Percentiles rank a stretch among this genome's conserved stretches.
These are phyloP conservation scores for Aphanomyces cochlioides DNA, from an alignment of 352 stramenopile genomes.

Conservation along the genomic window DNA sequence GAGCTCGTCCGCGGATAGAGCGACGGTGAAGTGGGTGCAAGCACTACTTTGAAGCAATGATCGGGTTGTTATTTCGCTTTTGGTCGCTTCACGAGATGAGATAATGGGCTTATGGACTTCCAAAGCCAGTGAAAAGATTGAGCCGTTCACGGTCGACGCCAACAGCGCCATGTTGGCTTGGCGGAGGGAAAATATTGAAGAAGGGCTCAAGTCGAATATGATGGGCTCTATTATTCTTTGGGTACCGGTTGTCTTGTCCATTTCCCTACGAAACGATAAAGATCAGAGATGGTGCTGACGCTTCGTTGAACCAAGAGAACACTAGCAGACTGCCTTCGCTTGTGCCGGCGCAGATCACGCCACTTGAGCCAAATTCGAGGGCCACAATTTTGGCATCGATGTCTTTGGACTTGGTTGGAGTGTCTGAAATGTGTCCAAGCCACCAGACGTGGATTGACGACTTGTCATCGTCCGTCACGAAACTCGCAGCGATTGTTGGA, in stretches of 20 bases:
- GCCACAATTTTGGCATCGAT: constrained; percentile 4
- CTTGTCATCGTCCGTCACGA: background rate
- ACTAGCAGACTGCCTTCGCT: background rate
- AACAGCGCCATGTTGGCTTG: background rate
- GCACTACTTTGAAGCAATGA: too few species aligned
- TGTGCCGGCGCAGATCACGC: constrained; percentile 12
- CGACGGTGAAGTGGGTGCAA: constrained; percentile 17
- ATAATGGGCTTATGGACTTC: background rate
- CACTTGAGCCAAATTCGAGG: background rate
- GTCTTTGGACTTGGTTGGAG: background rate
- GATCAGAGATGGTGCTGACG: background rate
- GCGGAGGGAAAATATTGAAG: constrained; percentile 4
- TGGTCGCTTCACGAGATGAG: too few species aligned
- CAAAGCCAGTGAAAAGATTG: background rate
- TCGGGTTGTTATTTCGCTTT: too few species aligned
- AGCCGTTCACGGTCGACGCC: background rate
- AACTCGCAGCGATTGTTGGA: too few species aligned
- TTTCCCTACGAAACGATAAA: too few species aligned
- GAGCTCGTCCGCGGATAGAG: constrained; percentile 23
- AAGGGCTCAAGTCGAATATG: constrained; percentile 2
- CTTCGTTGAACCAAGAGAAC: constrained; percentile 5
- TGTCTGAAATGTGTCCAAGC: background rate
- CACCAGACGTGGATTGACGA: background rate
- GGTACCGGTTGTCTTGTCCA: too few species aligned
- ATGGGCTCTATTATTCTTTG: background rate